These are phyloP conservation scores for Solanum stenotomum DNA, from an alignment of 257 asterid genomes.

Conservation along the genomic window DNA sequence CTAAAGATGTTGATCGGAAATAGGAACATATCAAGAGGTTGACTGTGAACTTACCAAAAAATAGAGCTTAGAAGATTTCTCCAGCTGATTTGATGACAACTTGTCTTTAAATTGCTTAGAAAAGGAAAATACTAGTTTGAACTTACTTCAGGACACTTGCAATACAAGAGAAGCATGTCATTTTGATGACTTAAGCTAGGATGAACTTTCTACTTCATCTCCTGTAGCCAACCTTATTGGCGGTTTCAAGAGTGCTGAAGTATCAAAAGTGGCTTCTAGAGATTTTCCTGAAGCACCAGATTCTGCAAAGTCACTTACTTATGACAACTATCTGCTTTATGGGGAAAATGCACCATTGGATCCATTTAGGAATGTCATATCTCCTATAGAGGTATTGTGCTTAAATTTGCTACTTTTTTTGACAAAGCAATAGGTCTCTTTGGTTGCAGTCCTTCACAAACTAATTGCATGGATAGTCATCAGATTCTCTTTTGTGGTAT, in stretches of 20 bases:
- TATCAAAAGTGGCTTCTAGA: not conserved
- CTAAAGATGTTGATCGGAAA: constrained; percentile 68
- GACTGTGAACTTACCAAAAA: constrained; percentile 24
- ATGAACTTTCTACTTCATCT: too few relatives aligned
- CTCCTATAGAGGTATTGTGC: constrained; percentile 40
- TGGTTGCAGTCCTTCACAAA: not conserved
- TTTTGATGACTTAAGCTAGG: too few relatives aligned
- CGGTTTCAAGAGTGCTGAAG: constrained; percentile 7
- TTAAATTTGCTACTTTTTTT: not conserved
- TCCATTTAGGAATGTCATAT: constrained; percentile 8
- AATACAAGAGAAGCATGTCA: too few relatives aligned
- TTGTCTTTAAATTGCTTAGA: not conserved
- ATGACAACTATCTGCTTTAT: constrained; percentile 4
- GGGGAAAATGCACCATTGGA: constrained; percentile 5
- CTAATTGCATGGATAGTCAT: not conserved
- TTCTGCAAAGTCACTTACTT: not conserved
- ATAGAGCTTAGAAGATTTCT: constrained; percentile 26
- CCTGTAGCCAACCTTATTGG: not conserved
- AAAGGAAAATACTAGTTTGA: too few relatives aligned
- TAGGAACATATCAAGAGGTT: constrained; percentile 47
- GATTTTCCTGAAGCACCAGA: constrained; percentile 5
- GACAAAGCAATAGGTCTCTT: not conserved
- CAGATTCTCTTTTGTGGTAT: not conserved
- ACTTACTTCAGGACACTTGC: too few relatives aligned
- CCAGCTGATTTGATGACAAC: constrained; percentile 2